Percentiles rank a stretch among this genome's conserved stretches.
phyloP scores from a whole-genome alignment of 345 rosid species.

The Syzygium oleosum region DNA sequence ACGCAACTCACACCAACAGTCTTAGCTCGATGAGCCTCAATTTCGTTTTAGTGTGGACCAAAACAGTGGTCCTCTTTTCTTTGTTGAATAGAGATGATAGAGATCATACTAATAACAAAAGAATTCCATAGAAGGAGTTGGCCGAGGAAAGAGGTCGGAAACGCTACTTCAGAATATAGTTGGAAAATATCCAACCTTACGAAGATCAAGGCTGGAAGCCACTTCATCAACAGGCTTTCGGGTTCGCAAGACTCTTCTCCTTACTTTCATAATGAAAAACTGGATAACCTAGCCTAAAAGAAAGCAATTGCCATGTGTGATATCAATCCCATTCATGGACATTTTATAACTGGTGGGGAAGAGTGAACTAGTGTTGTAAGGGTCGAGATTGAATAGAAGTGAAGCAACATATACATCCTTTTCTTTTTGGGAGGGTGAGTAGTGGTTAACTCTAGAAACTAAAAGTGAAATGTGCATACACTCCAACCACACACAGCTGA shows the following conservation, averaged over 20 bases:
- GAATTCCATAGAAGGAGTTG: neutral
- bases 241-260: neutral
- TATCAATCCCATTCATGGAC: neutral
- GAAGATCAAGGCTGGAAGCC: neutral
- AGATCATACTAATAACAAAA: rapidly evolving
- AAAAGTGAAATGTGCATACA: neutral
- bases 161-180: neutral
- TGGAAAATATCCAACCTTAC: neutral
- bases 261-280: neutral
- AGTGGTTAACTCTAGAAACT: neutral
- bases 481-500: neutral
- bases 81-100: neutral
- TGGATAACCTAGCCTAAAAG: neutral
- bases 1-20: rapidly evolving
- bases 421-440: neutral
- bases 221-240: neutral
- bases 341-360: neutral
- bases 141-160: neutral
- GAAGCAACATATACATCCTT: neutral
- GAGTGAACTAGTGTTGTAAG: neutral
- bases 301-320: neutral
- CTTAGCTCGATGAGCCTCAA: neutral
- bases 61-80: neutral
- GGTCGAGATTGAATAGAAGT: neutral
- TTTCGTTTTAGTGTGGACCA: neutral